Evolutionary conservation across 2,329 filamentous ascomycete species (phyloP), one percentile per base, ranked within the genome.

Genomic region (Macrophomina tecta): DNA sequence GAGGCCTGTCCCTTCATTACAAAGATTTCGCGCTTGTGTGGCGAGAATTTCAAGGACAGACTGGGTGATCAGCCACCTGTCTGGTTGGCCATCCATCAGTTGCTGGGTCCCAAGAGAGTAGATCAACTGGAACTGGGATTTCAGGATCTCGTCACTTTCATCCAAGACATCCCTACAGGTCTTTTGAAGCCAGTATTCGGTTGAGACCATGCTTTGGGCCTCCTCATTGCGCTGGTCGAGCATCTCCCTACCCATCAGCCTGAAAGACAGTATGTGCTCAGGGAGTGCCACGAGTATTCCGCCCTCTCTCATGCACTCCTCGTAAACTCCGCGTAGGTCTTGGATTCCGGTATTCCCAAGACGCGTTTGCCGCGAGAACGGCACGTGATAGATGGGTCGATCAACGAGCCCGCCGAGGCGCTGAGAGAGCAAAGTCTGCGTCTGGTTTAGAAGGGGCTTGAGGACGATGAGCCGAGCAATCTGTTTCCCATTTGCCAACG

Each of bases 371-470:
- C 89, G 80, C 0, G 87, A 87, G 66, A 91, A 89, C 0, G 88
- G 89, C 64, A 90, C 76, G 45, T 85, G 82, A 40, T 82, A 86
- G 1, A 91, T 76, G 0, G 80, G 82, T 0, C 87, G 80, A 49
- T 85, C 78, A 7, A 64, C 12, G 0, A 91, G 71, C 0, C 87
- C 85, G 0, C 87, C 85, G 0, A 91, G 76, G 56, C 85, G 85
- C 0, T 79, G 75, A 0, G 84, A 73, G 0, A 91, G 77, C 64
- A 87, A 82, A 23, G 88, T 82, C 1, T 82, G 77, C 81, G 89
- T 90, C 69, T 91, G 88, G 16, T 81, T 82, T 0, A 85, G 83
- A 45, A 90, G 83, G 0, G 89, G 82, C 68, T 89, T 90, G 0
- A 84, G 82, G 0, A 90, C 87, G 1, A 91, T 75, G 0, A 91